Evolutionary conservation across 345 rosid species (phyloP), one percentile per base, ranked within the genome.

Genomic region (Stellera chamaejasme): DNA sequence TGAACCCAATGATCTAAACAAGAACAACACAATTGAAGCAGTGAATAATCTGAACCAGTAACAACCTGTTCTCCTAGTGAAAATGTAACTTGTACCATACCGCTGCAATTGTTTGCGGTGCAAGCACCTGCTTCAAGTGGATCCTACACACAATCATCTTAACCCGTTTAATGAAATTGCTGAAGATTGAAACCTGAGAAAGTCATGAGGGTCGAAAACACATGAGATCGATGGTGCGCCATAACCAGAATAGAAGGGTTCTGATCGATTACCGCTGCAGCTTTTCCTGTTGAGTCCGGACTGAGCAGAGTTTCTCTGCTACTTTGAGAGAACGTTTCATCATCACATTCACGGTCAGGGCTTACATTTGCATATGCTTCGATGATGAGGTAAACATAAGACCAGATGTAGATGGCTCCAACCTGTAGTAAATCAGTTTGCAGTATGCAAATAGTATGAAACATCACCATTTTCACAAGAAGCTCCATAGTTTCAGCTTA

Each of bases 381-480:
- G 73, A 83, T 73, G 48, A 83, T 66, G 58, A 64, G 64, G 70
- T 73, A 83, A 19, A 78, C 79, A 39, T 75, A 83, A 59, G 85
- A 59, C 90, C 90, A 85, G 48, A 77, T 57, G 65, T 60, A 80
- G 45, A 85, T 65, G 45, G 85, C 89, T 63, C 89, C 94, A 54
- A 80, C 32, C 89, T 85, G 55, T 56, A 54, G 59, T 19, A 19
- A 19, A 19, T 19, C 23, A 19, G 23, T 19, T 19, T 19, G 23
- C 15, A 59, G 45, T 13, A 28, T 27, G 26, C 15, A 41, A 67
- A 52, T 45, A 19, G 23, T 19, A 32, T 36, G 39, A 55, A 67
- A 42, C 25, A 23, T 2, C 23, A 54, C 10, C 26, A 12, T 13
- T 41, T 5, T 12, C 9, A 51, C 3, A 43, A 23, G 54, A 36